Base-by-base conservation (phyloP, 306 rosid genomes). In the Erythrophleum fordii region DNA sequence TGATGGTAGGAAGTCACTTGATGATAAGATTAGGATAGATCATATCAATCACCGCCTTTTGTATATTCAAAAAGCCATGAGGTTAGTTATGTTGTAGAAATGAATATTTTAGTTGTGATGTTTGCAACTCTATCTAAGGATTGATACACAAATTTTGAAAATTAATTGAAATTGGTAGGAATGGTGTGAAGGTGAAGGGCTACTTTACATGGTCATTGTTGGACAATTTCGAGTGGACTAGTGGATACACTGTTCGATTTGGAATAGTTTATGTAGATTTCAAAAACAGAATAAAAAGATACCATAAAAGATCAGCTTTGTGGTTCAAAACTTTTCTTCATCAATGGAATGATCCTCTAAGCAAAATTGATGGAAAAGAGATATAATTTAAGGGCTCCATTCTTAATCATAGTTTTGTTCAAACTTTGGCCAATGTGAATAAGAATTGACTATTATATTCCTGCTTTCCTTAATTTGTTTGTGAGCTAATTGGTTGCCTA, bases 161-260 rank as follows among this genome's bases (percentile, higher is more conserved):
- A 12, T 59, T 26, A 4, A 26, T 26, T 59, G 66, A 2, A 59
- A 25, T 23, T 79, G 46, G 64, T 17, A 80, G 89, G 69, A 49
- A 58, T 74, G 89, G 87, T 4, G 87, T 65, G 10, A 80, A 80
- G 6, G 87, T 85, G 58, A 85, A 74, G 67, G 88, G 91, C 12
- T 87, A 79, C 79, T 84, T 88, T 76, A 41, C 81, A n/a, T 88
- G 92, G 92, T 86, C 89, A 45, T 77, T 88, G 37, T 60, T 88
- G 34, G 89, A 88, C 62, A 69, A 69, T 45, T 85, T 83, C 7
- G 87, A 88, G 46, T 87, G 88, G 88, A 2, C 0, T 1, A 4
- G 6, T 23, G 87, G 90, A n/a, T 84, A 86, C 62, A 73, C 77
- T 0, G 78, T 80, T 46, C 73, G 87, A 0, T 89, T 86, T 45